phyloP scores from a whole-genome alignment of 2,329 filamentous ascomycete genomes.

The Colletotrichum theobromicola region DNA sequence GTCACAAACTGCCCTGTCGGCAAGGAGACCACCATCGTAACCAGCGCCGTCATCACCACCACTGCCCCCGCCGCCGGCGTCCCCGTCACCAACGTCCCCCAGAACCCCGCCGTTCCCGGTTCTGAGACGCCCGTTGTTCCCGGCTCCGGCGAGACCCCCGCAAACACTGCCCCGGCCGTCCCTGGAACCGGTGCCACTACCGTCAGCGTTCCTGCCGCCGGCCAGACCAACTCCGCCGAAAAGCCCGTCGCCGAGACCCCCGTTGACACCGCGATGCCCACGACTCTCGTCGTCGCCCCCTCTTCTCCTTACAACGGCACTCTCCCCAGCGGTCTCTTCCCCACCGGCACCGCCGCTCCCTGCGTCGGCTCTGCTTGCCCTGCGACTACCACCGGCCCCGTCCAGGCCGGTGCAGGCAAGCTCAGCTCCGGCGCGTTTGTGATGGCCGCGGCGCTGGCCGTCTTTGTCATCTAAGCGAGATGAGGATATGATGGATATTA shows the following conservation, averaged over 20 bases:
- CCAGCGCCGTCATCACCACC: constrained; percentile 41
- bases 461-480: not conserved
- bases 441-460: not conserved
- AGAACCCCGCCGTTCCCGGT: constrained; percentile 9
- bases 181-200: not conserved
- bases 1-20: constrained; percentile 28
- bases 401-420: constrained; percentile 9
- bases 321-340: not conserved
- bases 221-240: not conserved
- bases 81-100: constrained; percentile 1
- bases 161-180: not conserved
- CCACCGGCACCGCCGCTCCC: not conserved
- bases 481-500: not conserved
- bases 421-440: not conserved
- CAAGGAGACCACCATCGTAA: constrained; percentile 24
- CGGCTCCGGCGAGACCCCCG: not conserved
- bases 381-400: constrained; percentile 11
- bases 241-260: not conserved
- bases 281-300: constrained; percentile 7
- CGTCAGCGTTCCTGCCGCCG: not conserved
- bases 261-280: not conserved
- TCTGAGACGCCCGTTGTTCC: not conserved
- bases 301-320: constrained; percentile 9
- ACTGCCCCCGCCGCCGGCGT: not conserved
- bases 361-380: constrained; percentile 13